Conservation (phyloP, 306 rosid species). For the Albizia julibrissin region DNA sequence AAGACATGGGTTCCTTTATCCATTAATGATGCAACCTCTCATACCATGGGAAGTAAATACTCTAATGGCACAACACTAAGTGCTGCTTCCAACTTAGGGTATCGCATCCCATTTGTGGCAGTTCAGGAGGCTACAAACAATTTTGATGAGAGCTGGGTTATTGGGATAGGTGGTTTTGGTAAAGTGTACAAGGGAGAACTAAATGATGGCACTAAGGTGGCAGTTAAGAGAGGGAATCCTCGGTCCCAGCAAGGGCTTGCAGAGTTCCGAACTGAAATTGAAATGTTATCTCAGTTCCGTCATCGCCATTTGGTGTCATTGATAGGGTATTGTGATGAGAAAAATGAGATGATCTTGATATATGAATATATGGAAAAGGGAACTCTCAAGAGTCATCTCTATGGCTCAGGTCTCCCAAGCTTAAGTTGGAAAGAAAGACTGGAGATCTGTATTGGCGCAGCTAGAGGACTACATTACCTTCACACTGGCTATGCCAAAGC, state of each 20-base stretch:
- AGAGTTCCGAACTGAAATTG: conserved; percentile 91
- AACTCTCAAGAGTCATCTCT: conserved; percentile 84
- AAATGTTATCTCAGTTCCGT: conserved; percentile 89
- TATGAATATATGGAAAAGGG: conserved; percentile 98
- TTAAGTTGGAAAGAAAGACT: conserved; percentile 89
- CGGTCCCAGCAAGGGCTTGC: conserved; percentile 86
- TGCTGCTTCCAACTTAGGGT: conserved; percentile 64
- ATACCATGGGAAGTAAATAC: conserved; percentile 84
- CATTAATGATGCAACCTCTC: conserved; percentile 65
- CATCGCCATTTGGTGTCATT: conserved; percentile 94
- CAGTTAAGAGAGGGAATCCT: conserved; percentile 93
- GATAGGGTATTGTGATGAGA: conserved; percentile 91
- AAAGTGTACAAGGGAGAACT: conserved; percentile 89
- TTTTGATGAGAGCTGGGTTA: conserved; percentile 87
- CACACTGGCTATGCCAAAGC: conserved; percentile 93
- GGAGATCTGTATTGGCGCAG: conserved; percentile 89
- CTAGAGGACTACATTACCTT: conserved; percentile 96
- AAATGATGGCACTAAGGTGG: conserved; percentile 83
- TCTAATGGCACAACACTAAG: conserved; percentile 72
- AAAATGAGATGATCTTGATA: conserved; percentile 88
- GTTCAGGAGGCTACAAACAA: conserved; percentile 84
- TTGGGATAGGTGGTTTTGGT: conserved; percentile 93
- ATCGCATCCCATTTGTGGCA: conserved; percentile 73
- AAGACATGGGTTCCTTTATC: conserved; percentile 86
- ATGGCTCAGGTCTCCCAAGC: conserved; percentile 77